A percentile compares a stretch with the other conserved stretches of the same genome.
Conservation (phyloP, 257 asterid genomes). For the Mentha longifolia region DNA sequence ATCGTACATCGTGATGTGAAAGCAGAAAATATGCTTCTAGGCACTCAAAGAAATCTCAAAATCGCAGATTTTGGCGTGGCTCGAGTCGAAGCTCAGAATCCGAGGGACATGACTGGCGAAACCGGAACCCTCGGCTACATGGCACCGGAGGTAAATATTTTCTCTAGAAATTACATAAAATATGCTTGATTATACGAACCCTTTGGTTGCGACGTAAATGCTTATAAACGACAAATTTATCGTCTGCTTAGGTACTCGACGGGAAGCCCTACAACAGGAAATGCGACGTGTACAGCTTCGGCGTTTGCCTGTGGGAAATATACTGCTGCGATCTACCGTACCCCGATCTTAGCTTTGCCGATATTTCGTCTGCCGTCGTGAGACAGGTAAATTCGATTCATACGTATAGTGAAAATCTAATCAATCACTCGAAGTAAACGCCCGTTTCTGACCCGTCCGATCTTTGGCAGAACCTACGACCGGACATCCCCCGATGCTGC, state of each 20-base stretch:
- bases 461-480: conserved; percentile 60
- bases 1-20: conserved; percentile 93
- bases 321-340: conserved; percentile 87
- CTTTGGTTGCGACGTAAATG: not conserved
- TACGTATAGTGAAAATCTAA: not conserved
- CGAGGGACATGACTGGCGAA: conserved; percentile 89
- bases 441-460: no score
- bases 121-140: conserved; percentile 90
- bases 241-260: conserved; percentile 61
- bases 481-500: conserved; percentile 83
- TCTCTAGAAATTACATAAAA: not conserved
- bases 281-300: conserved; percentile 85
- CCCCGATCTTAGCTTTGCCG: conserved; percentile 70
- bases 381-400: conserved; percentile 45
- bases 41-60: conserved; percentile 51
- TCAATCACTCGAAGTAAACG: not conserved
- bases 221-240: not conserved
- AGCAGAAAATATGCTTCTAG: conserved; percentile 90
- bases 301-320: conserved; percentile 79
- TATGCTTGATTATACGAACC: no score
- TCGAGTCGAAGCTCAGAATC: conserved; percentile 91
- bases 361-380: conserved; percentile 75
- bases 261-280: conserved; percentile 86
- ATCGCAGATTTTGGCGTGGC: conserved; percentile 91
- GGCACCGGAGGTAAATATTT: conserved; percentile 80